Conservation (phyloP, 169 alveolate genomes). For the Neospora caninum region DNA sequence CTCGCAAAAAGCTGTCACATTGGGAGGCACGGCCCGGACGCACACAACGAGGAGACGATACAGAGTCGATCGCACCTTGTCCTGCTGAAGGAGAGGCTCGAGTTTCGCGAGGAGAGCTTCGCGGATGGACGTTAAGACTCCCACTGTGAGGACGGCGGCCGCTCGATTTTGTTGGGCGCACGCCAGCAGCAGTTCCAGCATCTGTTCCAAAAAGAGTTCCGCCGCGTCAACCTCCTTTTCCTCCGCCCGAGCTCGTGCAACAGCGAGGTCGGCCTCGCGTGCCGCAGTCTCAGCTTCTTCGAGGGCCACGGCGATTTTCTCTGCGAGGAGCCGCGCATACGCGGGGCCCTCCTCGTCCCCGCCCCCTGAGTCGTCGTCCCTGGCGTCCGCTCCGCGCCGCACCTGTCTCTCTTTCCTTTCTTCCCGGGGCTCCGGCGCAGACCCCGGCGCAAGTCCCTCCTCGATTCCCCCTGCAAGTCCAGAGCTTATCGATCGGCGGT, state of each 20-base stretch:
- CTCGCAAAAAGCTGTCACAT: not conserved
- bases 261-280: not conserved
- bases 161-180: not conserved
- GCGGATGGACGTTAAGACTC: not conserved
- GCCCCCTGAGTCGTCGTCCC: not conserved
- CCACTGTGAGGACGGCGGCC: not conserved
- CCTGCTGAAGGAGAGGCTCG: not conserved
- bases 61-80: not conserved
- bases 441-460: not conserved
- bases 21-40: constrained; percentile 11
- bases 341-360: not conserved
- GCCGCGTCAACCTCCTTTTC: not conserved
- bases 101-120: not conserved
- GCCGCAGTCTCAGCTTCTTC: not conserved
- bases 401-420: not conserved
- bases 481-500: not conserved
- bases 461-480: not conserved
- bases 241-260: not conserved
- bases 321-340: not conserved
- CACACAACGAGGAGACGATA: constrained; percentile 7
- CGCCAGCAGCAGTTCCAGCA: not conserved
- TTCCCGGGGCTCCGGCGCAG: not conserved
- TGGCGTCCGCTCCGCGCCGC: not conserved
- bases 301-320: not conserved
- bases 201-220: not conserved